A percentile compares a stretch with the other conserved stretches of the same genome.
Evolutionary conservation across 2,329 filamentous ascomycete species (phyloP).

Genomic region (Ceratocystis harringtonii): DNA sequence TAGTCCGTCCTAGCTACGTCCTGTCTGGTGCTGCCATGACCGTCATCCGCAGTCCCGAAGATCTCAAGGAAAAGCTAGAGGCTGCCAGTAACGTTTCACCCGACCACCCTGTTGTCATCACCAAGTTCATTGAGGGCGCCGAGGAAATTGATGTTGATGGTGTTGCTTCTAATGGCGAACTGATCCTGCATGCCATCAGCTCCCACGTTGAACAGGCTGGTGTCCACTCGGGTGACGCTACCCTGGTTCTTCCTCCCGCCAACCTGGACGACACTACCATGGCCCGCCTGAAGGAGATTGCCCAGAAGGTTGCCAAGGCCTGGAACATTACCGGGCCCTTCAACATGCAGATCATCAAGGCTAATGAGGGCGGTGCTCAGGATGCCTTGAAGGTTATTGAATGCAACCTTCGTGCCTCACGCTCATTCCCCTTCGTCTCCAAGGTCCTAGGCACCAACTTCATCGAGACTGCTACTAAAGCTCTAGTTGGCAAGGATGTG

Average conservation of each 20-base stretch:
- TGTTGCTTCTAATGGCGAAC: slow-evolving; percentile 71
- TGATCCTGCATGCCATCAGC: slow-evolving; percentile 81
- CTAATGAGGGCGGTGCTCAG: slow-evolving; percentile 58
- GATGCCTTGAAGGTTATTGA: slow-evolving; percentile 80
- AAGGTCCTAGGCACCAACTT: slow-evolving; percentile 96
- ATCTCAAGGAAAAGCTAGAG: slow-evolving; percentile 88
- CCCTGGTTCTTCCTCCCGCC: slow-evolving; percentile 75
- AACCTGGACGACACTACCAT: slow-evolving; percentile 64
- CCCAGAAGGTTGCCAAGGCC: slow-evolving; percentile 87
- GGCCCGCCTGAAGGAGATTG: slow-evolving; percentile 85
- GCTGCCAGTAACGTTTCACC: slow-evolving; percentile 83
- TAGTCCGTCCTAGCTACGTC: slow-evolving; percentile 89
- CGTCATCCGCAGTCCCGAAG: slow-evolving; percentile 73
- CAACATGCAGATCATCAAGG: slow-evolving; percentile 99
- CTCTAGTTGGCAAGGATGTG: slow-evolving; percentile 70
- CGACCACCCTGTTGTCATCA: slow-evolving; percentile 95
- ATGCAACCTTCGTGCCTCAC: slow-evolving; percentile 92
- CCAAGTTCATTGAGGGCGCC: slow-evolving; percentile 93
- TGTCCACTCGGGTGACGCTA: slow-evolving; percentile 96
- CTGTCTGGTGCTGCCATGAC: slow-evolving; percentile 98
- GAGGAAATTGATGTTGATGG: slow-evolving; percentile 94
- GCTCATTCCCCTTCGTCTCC: slow-evolving; percentile 95
- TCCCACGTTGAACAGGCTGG: slow-evolving; percentile 96
- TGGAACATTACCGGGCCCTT: slow-evolving; percentile 97
- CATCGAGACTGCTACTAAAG: slow-evolving; percentile 88